Percentiles rank a stretch among this genome's conserved stretches.
phyloP scores from a whole-genome alignment of 2,329 filamentous ascomycete species.

The Neonectria coccinea region DNA sequence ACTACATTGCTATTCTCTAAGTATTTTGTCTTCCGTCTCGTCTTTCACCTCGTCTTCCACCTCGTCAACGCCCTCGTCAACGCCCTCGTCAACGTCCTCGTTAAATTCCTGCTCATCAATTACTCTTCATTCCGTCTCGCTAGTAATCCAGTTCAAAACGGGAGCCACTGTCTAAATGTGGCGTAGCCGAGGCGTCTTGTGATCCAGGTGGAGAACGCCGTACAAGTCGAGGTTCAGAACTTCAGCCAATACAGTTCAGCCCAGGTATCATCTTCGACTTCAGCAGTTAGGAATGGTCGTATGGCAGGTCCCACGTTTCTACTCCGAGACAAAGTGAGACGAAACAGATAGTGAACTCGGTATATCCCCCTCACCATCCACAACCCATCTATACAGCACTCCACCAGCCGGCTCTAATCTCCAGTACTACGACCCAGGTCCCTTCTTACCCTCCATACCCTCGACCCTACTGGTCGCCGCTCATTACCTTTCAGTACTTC shows the following conservation, averaged over 20 bases:
- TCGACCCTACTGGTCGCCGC: constrained; percentile 67
- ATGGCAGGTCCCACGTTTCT: constrained; percentile 27
- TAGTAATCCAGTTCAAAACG: too few relatives aligned
- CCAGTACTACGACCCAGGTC: constrained; percentile 64
- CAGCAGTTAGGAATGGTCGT: constrained; percentile 29
- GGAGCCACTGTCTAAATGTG: not conserved
- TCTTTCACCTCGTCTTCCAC: not conserved
- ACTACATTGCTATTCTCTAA: not conserved
- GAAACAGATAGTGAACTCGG: constrained; percentile 1
- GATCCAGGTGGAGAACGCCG: not conserved
- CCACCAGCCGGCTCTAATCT: constrained; percentile 34
- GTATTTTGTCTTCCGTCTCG: not conserved
- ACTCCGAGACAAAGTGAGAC: not conserved
- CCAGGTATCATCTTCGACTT: constrained; percentile 18
- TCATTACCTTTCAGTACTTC: constrained; percentile 67
- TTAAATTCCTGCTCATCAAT: too few relatives aligned
- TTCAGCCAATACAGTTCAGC: constrained; percentile 2
- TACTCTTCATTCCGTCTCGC: too few relatives aligned
- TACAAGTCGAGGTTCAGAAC: not conserved
- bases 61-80: too few relatives aligned
- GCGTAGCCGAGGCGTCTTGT: not conserved
- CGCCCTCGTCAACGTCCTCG: too few relatives aligned
- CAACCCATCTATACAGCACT: constrained; percentile 14
- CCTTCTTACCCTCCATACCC: constrained; percentile 73
- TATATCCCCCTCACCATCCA: constrained; percentile 16